A percentile compares a stretch with the other conserved stretches of the same genome.
Evolutionary conservation across 768 basidiomycete genomes (phyloP).

Genomic region (Baorangia bicolor): DNA sequence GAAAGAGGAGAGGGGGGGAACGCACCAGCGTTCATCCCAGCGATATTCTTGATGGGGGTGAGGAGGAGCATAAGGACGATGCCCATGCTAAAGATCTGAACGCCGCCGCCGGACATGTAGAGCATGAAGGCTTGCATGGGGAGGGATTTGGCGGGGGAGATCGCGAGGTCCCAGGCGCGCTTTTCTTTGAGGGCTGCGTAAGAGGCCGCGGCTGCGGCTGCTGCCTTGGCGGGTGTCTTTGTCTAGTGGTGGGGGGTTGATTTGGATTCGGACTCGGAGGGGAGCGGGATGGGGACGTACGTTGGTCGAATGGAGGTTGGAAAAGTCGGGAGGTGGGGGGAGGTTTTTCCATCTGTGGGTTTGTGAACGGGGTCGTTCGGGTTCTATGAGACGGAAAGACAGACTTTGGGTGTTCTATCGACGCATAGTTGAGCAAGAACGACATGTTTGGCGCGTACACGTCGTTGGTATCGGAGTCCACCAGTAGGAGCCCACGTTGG

Average conservation of each 20-base stretch:
- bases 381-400: neutral
- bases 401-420: slow-evolving; percentile 31
- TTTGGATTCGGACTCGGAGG: neutral
- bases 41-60: slow-evolving; percentile 81
- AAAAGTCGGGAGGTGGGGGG: slow-evolving; percentile 68
- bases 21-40: slow-evolving; percentile 76
- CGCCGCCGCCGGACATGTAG: slow-evolving; percentile 95
- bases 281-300: slow-evolving; percentile 7
- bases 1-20: neutral
- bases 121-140: slow-evolving; percentile 99
- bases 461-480: neutral
- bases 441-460: slow-evolving; percentile 16
- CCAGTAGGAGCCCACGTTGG: neutral
- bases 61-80: slow-evolving; percentile 92
- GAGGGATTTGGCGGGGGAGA: slow-evolving; percentile 81
- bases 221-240: slow-evolving; percentile 38
- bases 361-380: neutral
- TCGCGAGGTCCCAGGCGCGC: slow-evolving; percentile 85
- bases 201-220: slow-evolving; percentile 39
- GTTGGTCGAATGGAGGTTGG: slow-evolving; percentile 40
- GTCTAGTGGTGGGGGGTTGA: slow-evolving; percentile 41
- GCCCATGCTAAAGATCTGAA: slow-evolving; percentile 96
- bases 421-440: slow-evolving; percentile 31
- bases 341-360: slow-evolving; percentile 58
- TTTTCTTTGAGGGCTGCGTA: slow-evolving; percentile 71